Percentiles rank a stretch among this genome's conserved stretches.
Evolutionary conservation across 306 rosid species (phyloP).

Genomic region (Castanospermum australe): DNA sequence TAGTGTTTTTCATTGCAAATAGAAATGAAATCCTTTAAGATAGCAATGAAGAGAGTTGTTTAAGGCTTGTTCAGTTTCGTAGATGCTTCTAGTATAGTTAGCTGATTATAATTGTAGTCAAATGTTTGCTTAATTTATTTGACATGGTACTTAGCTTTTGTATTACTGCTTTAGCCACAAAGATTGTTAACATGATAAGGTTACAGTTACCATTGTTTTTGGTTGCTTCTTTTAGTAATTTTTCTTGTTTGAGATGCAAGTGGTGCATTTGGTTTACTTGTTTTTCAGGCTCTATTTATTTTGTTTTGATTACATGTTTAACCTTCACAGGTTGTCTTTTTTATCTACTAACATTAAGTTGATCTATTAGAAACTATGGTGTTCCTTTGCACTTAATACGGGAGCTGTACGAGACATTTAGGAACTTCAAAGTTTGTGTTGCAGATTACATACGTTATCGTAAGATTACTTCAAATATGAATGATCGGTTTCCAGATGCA

Average conservation of each 20-base stretch:
- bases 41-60: neutral
- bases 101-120: neutral
- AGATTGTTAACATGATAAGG: neutral
- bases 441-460: conserved; percentile 91
- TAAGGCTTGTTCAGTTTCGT: neutral
- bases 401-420: conserved; percentile 96
- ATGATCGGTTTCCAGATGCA: conserved; percentile 96
- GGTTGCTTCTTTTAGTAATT: conserved; percentile 10
- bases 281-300: neutral
- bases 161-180: neutral
- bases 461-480: conserved; percentile 98
- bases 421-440: conserved; percentile 88
- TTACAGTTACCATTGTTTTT: neutral
- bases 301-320: neutral
- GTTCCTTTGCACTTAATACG: conserved; percentile 96
- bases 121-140: neutral
- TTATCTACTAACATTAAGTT: conserved; percentile 29
- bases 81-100: neutral
- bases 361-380: conserved; percentile 72
- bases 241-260: neutral
- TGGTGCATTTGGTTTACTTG: neutral
- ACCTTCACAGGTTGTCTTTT: neutral
- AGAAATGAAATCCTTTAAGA: neutral
- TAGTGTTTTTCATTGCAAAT: neutral
- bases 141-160: neutral